Evolutionary conservation across 176 grass and related monocot species (phyloP).

Genomic region (Miscanthus lutarioriparius): DNA sequence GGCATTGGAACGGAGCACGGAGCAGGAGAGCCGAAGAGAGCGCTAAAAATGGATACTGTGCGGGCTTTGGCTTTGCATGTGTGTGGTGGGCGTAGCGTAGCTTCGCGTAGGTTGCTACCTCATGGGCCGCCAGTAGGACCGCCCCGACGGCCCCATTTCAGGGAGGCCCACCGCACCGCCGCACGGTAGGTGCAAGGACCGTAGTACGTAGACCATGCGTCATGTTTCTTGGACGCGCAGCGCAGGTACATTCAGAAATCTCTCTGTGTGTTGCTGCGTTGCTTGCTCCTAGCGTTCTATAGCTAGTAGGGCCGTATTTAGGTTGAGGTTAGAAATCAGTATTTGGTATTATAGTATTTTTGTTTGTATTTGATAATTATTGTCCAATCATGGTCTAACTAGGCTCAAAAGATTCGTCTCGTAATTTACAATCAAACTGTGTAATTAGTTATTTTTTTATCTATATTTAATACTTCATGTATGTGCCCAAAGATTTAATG

Average conservation of each 20-base stretch:
- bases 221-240: slow-evolving; percentile 6
- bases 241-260: neutral
- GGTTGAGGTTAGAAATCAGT: too few species aligned
- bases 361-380: too few species aligned
- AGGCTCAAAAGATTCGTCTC: too few species aligned
- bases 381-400: too few species aligned
- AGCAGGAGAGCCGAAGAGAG: neutral
- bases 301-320: neutral
- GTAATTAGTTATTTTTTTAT: too few species aligned
- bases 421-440: too few species aligned
- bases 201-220: slow-evolving; percentile 17
- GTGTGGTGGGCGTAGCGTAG: neutral
- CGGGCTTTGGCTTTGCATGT: neutral
- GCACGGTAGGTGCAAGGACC: neutral
- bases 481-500: too few species aligned
- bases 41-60: neutral
- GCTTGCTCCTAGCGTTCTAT: neutral
- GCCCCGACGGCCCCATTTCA: neutral
- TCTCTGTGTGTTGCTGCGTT: neutral
- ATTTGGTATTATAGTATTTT: too few species aligned
- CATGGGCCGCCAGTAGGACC: slow-evolving; percentile 34
- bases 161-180: neutral
- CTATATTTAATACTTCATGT: too few species aligned
- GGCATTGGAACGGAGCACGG: neutral
- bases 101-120: neutral